Evolutionary conservation across 306 rosid species (phyloP), one percentile per base, ranked within the genome.

Genomic region (Sicyos baderoa): DNA sequence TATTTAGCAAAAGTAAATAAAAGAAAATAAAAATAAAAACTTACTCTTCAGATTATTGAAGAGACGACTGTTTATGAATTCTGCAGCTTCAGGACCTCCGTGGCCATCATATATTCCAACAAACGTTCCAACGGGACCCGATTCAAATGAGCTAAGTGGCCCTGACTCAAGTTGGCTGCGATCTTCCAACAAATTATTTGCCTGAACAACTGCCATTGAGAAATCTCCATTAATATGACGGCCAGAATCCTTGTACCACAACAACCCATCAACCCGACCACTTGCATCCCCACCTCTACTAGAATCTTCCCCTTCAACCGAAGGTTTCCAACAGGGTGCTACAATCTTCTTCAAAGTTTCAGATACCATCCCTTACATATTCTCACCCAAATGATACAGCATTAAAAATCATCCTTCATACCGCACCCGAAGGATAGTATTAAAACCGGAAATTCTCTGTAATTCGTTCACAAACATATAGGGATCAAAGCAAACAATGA

Each of bases 171-270:
- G 83, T 76, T 94, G 97, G 79, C 97, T 86, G 10, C 91, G 97
- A 77, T 94, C 99, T 79, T 94, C 99, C 86, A 94, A 70, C 82
- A 85, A 79, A 72, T 79, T 82, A 75, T 94, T 94, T 70, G 99
- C 99, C 79, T 94, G 99, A 86, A 94, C 75, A 27, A 94, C 97
- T 2, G 99, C 96, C 99, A 94, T 94, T 0, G 99, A 94, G 84
- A 82, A 94, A 12, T 94, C 99, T 0, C 99, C 99, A 60, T 74
- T 78, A 1, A 78, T 69, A 53, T 94, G 99, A 55, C 75, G 84
- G 51, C 97, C 99, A 0, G 44, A 80, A 81, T 90, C 97, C 76
- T 90, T 94, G 62, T 84, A 80, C 99, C 99, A 94, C 64, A 86
- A 74, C 59, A 94, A 79, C 65, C 99, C 99, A 62, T 88, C 81